These are phyloP conservation scores for Vachellia collinsii DNA, from an alignment of 306 rosid genomes.

Conservation along the genomic window DNA sequence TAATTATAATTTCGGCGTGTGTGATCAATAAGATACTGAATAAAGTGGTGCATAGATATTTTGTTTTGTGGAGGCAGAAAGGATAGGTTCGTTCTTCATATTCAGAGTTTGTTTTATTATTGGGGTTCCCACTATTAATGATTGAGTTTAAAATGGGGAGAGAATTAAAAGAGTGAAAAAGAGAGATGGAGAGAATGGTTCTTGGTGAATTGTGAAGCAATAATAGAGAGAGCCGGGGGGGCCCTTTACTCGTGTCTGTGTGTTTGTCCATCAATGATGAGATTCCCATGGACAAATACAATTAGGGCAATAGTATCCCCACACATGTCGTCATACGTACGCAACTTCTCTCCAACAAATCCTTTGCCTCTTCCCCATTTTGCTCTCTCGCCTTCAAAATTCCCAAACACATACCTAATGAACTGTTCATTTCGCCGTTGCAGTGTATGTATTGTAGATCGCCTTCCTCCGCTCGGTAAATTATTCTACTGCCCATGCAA, in stretches of 20 bases:
- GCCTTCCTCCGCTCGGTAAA: neutral
- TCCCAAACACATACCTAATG: no score
- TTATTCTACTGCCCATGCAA: no score
- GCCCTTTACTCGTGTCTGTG: conserved; percentile 36
- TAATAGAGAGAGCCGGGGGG: conserved; percentile 51
- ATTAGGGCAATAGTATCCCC: conserved; percentile 37
- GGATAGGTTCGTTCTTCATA: neutral
- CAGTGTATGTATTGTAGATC: neutral
- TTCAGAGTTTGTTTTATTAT: conserved; percentile 18
- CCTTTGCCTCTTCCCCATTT: conserved; percentile 19
- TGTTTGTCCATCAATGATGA: conserved; percentile 55
- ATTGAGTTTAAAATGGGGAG: neutral
- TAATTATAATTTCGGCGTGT: neutral
- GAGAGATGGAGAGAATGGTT: conserved; percentile 24
- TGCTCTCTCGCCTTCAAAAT: neutral
- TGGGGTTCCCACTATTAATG: neutral
- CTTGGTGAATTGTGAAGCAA: conserved; percentile 44
- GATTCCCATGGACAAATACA: conserved; percentile 39
- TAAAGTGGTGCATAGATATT: neutral
- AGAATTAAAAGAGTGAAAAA: neutral
- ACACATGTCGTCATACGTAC: conserved; percentile 40
- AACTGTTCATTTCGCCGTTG: neutral
- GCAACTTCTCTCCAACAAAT: conserved; percentile 24
- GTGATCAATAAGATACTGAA: neutral
- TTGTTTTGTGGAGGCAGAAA: neutral